Evolutionary conservation across 371 early-diverging fungal species (phyloP).

Genomic region (Rhizopus arrhizus): DNA sequence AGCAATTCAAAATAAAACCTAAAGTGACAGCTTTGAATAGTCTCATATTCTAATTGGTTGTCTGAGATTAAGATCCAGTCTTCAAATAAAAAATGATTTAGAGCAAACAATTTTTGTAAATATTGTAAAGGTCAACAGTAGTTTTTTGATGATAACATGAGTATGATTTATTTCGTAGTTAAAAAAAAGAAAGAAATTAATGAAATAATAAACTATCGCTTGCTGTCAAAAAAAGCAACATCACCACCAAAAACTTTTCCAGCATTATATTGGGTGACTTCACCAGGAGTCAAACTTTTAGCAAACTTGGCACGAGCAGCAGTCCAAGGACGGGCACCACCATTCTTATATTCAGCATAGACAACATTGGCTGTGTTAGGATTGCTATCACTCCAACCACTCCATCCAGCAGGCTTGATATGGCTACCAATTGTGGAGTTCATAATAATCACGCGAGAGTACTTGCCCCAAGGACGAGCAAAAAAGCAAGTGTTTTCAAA

Average conservation of each 20-base stretch:
- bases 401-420: slow-evolving; percentile 28
- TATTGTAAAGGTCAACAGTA: too few species aligned
- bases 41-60: too few species aligned
- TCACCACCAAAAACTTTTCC: neutral
- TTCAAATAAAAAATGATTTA: too few species aligned
- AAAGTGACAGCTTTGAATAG: too few species aligned
- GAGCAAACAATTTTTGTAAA: too few species aligned
- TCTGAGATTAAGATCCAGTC: too few species aligned
- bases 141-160: too few species aligned
- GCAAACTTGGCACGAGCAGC: neutral
- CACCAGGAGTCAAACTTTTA: neutral
- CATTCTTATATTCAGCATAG: slow-evolving; percentile 29
- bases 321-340: slow-evolving; percentile 11
- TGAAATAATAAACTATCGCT: too few species aligned
- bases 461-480: slow-evolving; percentile 32
- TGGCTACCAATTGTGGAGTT: slow-evolving; percentile 9
- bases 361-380: slow-evolving; percentile 8
- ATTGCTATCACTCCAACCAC: slow-evolving; percentile 8
- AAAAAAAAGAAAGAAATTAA: too few species aligned
- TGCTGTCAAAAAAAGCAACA: too few species aligned
- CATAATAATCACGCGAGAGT: slow-evolving; percentile 28
- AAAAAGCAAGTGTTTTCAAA: slow-evolving; percentile 12
- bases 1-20: too few species aligned
- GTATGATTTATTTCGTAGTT: too few species aligned
- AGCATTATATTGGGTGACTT: neutral